phyloP scores from a whole-genome alignment of 768 basidiomycete species.

The Psilocybe subaeruginosa region DNA sequence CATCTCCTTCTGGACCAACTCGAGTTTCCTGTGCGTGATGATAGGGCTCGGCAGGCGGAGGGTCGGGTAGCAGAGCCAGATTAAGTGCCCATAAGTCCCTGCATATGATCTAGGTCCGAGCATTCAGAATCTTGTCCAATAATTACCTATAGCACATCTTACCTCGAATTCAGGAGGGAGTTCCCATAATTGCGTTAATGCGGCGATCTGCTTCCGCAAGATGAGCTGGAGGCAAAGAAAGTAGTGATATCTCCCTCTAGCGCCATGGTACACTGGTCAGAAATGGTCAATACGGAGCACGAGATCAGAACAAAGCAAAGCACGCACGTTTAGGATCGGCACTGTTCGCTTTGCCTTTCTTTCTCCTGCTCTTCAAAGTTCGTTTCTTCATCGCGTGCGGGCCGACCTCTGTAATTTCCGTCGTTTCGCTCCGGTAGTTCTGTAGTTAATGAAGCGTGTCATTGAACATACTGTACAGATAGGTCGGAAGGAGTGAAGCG shows the following conservation, averaged over 20 bases:
- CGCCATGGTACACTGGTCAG: conserved; percentile 78
- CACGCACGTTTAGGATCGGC: conserved; percentile 62
- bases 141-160: conserved; percentile 1
- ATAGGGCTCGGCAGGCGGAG: conserved; percentile 65
- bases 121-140: background rate
- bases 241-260: conserved; percentile 75
- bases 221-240: conserved; percentile 86
- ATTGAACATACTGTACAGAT: background rate
- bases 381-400: conserved; percentile 69
- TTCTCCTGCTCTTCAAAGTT: conserved; percentile 57
- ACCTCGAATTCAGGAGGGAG: conserved; percentile 85
- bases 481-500: conserved; percentile 14
- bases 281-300: background rate
- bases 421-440: conserved; percentile 85
- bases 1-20: conserved; percentile 8
- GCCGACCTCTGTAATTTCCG: conserved; percentile 66
- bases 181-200: conserved; percentile 64
- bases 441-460: conserved; percentile 27
- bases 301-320: background rate
- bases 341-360: conserved; percentile 49
- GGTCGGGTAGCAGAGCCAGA: conserved; percentile 61
- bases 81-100: conserved; percentile 83
- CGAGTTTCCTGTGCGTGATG: conserved; percentile 39
- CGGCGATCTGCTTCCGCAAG: conserved; percentile 73
- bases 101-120: conserved; percentile 58